Evolutionary conservation across 179 eudicot species (phyloP).

Genomic region (Sideroxylon spinosum): DNA sequence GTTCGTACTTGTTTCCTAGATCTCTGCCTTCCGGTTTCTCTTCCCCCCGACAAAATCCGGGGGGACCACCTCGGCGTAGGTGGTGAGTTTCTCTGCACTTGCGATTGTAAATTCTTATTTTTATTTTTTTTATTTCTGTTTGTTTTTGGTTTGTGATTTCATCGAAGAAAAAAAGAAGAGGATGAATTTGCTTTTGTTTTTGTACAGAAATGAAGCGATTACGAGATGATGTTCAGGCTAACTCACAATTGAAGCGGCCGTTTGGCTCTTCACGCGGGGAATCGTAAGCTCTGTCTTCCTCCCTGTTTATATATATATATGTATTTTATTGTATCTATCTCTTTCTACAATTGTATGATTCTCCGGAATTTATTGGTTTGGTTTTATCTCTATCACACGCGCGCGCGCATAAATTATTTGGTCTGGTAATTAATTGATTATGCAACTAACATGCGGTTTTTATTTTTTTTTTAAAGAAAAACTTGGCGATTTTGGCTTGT

Average conservation of each 20-base stretch:
- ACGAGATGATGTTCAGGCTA: slow-evolving; percentile 59
- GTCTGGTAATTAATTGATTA: not conserved
- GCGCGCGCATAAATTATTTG: no score
- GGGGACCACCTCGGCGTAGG: not conserved
- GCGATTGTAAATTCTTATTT: not conserved
- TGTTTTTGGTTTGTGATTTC: not conserved
- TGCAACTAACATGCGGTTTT: not conserved
- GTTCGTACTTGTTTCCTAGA: not conserved
- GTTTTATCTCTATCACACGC: slow-evolving; percentile 5
- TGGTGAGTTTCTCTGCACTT: slow-evolving; percentile 1
- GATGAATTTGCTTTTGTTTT: not conserved
- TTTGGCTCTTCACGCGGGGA: slow-evolving; percentile 60
- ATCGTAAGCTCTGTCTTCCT: slow-evolving; percentile 33
- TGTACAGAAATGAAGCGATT: slow-evolving; percentile 67
- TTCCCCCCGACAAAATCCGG: slow-evolving; percentile 6
- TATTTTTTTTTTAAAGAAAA: not conserved
- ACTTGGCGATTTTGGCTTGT: not conserved
- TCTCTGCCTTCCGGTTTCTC: not conserved
- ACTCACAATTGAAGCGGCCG: slow-evolving; percentile 72
- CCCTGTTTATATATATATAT: not conserved
- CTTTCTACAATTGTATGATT: not conserved
- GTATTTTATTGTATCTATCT: not conserved
- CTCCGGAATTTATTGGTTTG: not conserved
- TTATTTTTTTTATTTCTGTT: not conserved
- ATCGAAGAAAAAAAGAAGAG: not conserved